A percentile compares a stretch with the other conserved stretches of the same genome.
Conservation (phyloP, 2,329 filamentous ascomycete genomes). For the Fusarium sp. region DNA sequence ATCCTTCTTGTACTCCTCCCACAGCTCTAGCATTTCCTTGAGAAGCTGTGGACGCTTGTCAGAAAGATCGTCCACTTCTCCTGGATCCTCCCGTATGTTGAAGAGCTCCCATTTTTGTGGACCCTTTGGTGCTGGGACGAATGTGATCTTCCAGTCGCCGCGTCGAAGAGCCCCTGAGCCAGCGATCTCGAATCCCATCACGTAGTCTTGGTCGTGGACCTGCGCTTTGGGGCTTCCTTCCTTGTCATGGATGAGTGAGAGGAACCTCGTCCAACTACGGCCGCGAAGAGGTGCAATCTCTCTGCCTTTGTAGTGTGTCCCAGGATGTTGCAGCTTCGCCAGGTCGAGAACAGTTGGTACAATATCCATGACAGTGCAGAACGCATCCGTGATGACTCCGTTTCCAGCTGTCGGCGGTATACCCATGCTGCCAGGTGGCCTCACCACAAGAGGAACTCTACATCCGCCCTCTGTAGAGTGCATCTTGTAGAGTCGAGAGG, state of each 20-base stretch:
- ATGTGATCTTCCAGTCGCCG: slow-evolving; percentile 68
- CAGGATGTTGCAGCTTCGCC: slow-evolving; percentile 54
- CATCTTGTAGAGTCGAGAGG: slow-evolving; percentile 50
- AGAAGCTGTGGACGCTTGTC: slow-evolving; percentile 56
- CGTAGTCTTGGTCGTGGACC: slow-evolving; percentile 53
- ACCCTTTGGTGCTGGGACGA: slow-evolving; percentile 61
- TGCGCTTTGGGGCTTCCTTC: background rate
- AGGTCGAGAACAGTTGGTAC: slow-evolving; percentile 59
- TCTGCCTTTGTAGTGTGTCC: slow-evolving; percentile 3
- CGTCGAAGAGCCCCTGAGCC: slow-evolving; percentile 64
- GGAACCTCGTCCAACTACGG: slow-evolving; percentile 11
- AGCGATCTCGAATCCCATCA: slow-evolving; percentile 67
- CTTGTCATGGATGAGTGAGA: background rate
- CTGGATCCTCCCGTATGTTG: slow-evolving; percentile 63
- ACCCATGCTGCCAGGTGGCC: slow-evolving; percentile 47
- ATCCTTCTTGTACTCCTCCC: slow-evolving; percentile 25
- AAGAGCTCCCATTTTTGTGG: slow-evolving; percentile 69
- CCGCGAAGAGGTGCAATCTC: slow-evolving; percentile 16
- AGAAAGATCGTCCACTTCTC: slow-evolving; percentile 61
- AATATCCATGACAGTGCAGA: slow-evolving; percentile 60
- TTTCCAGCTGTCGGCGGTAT: slow-evolving; percentile 46
- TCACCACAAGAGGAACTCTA: background rate
- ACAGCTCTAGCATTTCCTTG: slow-evolving; percentile 3
- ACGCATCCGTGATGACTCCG: slow-evolving; percentile 46
- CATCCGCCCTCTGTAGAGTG: slow-evolving; percentile 42